Evolutionary conservation across 768 basidiomycete species (phyloP).

Genomic region (Tephrocybe sp.): DNA sequence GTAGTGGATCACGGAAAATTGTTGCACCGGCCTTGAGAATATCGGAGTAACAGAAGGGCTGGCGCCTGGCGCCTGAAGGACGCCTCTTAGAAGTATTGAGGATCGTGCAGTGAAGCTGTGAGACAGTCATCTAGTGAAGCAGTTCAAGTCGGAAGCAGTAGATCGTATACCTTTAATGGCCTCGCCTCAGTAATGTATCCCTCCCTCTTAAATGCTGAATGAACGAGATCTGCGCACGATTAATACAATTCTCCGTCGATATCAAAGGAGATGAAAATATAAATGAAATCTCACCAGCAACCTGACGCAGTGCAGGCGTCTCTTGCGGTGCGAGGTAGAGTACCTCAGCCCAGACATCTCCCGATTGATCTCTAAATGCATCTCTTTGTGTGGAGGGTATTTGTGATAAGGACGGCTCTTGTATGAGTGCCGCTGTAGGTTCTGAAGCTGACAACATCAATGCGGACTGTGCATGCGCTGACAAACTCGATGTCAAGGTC

Average conservation of each 20-base stretch:
- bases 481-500: too few species aligned
- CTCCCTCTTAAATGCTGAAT: constrained; percentile 33
- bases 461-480: too few species aligned
- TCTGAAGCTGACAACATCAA: too few species aligned
- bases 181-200: constrained; percentile 45
- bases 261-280: neutral
- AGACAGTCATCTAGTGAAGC: constrained; percentile 25
- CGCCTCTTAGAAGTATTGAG: constrained; percentile 18
- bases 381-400: neutral
- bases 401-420: neutral
- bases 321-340: constrained; percentile 52
- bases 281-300: constrained; percentile 26
- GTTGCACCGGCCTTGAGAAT: constrained; percentile 6
- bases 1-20: neutral
- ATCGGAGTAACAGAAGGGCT: constrained; percentile 19
- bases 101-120: constrained; percentile 20
- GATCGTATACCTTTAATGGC: constrained; percentile 44
- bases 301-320: constrained; percentile 23
- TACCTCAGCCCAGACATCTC: constrained; percentile 43
- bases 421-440: neutral
- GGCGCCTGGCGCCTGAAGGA: constrained; percentile 8
- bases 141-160: neutral
- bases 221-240: constrained; percentile 36
- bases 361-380: neutral
- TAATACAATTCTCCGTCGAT: neutral